Base-by-base conservation (phyloP, 768 basidiomycete species). In the Suillus subaureus region DNA sequence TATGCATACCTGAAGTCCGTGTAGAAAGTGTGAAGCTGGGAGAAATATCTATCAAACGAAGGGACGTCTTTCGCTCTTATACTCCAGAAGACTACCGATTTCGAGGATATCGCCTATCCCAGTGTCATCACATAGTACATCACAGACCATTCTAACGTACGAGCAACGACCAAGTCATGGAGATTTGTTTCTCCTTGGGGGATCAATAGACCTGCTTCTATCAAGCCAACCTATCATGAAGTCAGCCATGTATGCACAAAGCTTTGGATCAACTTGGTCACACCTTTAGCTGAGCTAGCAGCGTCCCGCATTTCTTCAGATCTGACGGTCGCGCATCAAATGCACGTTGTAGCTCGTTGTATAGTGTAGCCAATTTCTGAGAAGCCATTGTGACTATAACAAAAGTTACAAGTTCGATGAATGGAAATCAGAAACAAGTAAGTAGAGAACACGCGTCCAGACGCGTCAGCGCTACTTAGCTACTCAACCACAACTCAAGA, bases 21-120 rank as follows among this genome's bases (percentile, higher is more conserved):
- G 80, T 97, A 97, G 81, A 94, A 97, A 0, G 90, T 89, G 70
- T 92, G 89, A 5, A 97, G 83, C 78, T 97, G 94, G 18, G 93
- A 89, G 75, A 96, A 94, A 77, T 97, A 99, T 69, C 96, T 88
- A 78, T 97, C 94, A 75, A 99, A 99, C 0, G 94, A 91, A 62
- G 96, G 92, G 26, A 96, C 87, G 75, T 97, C 94, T 73, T 87
- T 87, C 68, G 89, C 85, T 45, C 94, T 87, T 76, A 99, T 92
- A 68, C 96, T 95, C 83, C 93, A 92, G 81, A 96, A 90, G 21
- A 96, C 94, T n/a, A 62, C 96, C 97, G 70, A 98, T 90, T 82
- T 98, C 97, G 65, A 99, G 89, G 65, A 97, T 92, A 67, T 96
- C 94, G 67, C 97, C 95, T 96, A 77, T 40, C 12, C 31, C 12